Evolutionary conservation across 1,139 yeast genomes (phyloP), one percentile per base, ranked within the genome.

Genomic region (Nakaseomyces nivariensis): DNA sequence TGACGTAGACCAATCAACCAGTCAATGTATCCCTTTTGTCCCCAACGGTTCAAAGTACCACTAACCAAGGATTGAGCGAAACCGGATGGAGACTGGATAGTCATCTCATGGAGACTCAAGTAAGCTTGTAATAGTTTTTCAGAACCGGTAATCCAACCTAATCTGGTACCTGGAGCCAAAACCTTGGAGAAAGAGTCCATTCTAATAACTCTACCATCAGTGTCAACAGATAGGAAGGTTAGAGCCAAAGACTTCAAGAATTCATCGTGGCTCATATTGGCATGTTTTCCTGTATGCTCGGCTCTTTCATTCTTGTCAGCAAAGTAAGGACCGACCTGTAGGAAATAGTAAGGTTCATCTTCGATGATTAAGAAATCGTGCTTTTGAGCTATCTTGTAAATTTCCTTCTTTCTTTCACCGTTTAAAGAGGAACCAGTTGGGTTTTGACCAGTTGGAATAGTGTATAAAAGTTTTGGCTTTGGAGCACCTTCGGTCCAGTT

Each of bases 271-370:
- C 26, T 33, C 8, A 31, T 22, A 31, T 43, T 43, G 4, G 56
- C 41, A 25, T 67, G 57, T 51, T 69, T 72, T 41, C 70, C 72
- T 13, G 67, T 65, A 6, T 49, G 22, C 29, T 53, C 52, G 49
- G 66, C 67, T 48, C 71, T 61, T 48, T 51, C 61, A 59, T 60
- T 74, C 63, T 52, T 42, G 53, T 60, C 63, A 37, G 49, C 52
- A 27, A 73, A 73, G 70, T 83, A 85, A 48, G 78, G 62, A 53
- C 81, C 87, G 89, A 87, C 85, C 71, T 89, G 97, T 67, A 89
- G 75, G 74, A 86, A 89, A 74, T 85, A 89, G 77, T 89, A 89
- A 44, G 97, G 97, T 70, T 90, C 97, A 67, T 90, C 97, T 72
- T 90, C 97, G 49, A 89, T 70, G 54, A 90, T 81, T 46, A 90